phyloP scores from a whole-genome alignment of 176 grass and related monocot genomes.

The Urochloa ruziziensis region DNA sequence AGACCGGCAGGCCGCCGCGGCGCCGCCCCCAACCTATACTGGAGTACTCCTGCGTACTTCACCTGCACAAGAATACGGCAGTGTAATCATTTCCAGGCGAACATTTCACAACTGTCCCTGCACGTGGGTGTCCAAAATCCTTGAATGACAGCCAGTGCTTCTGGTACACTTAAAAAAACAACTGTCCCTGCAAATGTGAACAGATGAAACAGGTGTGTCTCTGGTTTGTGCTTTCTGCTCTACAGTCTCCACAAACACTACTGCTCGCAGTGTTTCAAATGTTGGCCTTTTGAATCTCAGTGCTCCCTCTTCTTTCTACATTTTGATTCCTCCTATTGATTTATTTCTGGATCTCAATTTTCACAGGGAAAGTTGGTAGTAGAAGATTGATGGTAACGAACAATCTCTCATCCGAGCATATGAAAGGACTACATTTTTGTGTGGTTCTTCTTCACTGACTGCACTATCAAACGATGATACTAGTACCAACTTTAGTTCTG shows the following conservation, averaged over 20 bases:
- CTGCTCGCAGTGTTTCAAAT: not conserved
- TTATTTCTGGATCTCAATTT: not conserved
- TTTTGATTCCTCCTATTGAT: not conserved
- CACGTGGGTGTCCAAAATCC: too few species aligned
- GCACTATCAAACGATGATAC: not conserved
- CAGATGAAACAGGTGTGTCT: not conserved
- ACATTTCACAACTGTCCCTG: not conserved
- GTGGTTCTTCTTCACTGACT: not conserved
- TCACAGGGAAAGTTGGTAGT: not conserved
- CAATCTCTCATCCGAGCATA: not conserved
- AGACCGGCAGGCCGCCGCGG: not conserved
- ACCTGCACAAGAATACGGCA: not conserved
- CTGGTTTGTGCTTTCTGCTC: too few species aligned
- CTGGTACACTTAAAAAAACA: too few species aligned
- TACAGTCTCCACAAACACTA: not conserved
- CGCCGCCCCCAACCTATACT: not conserved
- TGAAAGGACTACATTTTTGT: not conserved
- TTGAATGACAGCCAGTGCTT: too few species aligned
- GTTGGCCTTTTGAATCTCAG: not conserved
- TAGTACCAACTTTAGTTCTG: not conserved
- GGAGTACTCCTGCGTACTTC: not conserved
- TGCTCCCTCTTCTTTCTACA: not conserved
- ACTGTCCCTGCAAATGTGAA: slow-evolving; percentile 1
- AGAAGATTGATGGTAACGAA: not conserved
- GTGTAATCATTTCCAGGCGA: slow-evolving; percentile 5